Evolutionary conservation across 2,329 filamentous ascomycete species (phyloP).

Genomic region (Exophiala xenobiotica): DNA sequence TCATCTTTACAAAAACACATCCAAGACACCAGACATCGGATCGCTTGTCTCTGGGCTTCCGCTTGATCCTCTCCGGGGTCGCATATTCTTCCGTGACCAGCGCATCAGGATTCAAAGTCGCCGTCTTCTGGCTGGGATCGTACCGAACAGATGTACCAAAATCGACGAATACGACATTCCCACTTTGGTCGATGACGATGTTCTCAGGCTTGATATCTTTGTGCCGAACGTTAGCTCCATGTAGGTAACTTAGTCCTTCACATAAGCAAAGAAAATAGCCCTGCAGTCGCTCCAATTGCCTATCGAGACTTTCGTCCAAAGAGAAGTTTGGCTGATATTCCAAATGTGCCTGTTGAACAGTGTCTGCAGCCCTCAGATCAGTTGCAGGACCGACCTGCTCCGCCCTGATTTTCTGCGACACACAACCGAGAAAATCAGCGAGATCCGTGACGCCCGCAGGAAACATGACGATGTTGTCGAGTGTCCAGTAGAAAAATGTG

Average conservation of each 20-base stretch:
- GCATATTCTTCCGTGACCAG: not conserved
- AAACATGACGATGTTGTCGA: constrained; percentile 13
- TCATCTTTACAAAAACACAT: constrained; percentile 5
- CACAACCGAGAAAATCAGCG: constrained; percentile 7
- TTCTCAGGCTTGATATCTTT: constrained; percentile 27
- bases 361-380: not conserved
- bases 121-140: not conserved
- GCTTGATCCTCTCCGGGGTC: not conserved
- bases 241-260: constrained; percentile 18
- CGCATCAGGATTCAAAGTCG: not conserved
- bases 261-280: constrained; percentile 8
- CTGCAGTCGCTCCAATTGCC: not conserved
- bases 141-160: constrained; percentile 1
- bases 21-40: constrained; percentile 6
- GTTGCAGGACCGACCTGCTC: not conserved
- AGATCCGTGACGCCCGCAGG: constrained; percentile 14
- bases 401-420: not conserved
- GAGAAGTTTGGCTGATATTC: not conserved
- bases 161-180: constrained; percentile 1
- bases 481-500: constrained; percentile 1
- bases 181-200: constrained; percentile 17
- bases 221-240: constrained; percentile 16
- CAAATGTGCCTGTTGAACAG: not conserved
- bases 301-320: not conserved
- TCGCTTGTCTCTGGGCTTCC: constrained; percentile 1